These are phyloP conservation scores for Penicillium parvum DNA, from an alignment of 495 filamentous ascomycete species.

Conservation along the genomic window DNA sequence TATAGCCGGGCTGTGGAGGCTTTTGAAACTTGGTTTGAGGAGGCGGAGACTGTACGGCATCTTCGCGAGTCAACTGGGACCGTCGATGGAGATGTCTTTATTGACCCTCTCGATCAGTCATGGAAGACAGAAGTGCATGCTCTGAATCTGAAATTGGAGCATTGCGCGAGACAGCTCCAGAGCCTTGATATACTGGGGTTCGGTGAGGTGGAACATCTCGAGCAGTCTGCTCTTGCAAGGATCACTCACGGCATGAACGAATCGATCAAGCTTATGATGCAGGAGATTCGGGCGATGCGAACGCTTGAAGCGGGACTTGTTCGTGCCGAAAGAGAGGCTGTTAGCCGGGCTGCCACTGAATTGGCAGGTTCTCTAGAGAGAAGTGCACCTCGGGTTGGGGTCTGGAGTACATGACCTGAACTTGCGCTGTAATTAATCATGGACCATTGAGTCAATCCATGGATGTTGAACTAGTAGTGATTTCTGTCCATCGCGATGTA, in stretches of 20 bases:
- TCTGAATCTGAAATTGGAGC: conserved; percentile 36
- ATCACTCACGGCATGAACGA: conserved; percentile 28
- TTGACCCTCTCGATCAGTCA: conserved; percentile 37
- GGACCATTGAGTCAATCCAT: too few relatives aligned
- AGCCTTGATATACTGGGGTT: conserved; percentile 36
- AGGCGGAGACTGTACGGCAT: conserved; percentile 29
- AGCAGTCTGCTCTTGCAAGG: conserved; percentile 34
- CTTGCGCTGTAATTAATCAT: not conserved
- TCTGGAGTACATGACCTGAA: conserved; percentile 23
- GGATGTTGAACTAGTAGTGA: too few relatives aligned
- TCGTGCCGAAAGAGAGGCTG: conserved; percentile 32
- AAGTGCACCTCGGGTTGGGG: conserved; percentile 10
- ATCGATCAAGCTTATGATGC: conserved; percentile 34
- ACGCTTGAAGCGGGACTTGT: conserved; percentile 40
- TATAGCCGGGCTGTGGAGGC: conserved; percentile 29
- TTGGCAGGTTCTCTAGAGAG: conserved; percentile 16
- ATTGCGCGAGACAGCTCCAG: conserved; percentile 35
- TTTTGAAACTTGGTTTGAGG: conserved; percentile 46
- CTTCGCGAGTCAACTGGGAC: conserved; percentile 14
- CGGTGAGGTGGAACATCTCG: conserved; percentile 26
- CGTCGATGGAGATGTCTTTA: conserved; percentile 23
- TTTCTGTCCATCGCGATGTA: too few relatives aligned
- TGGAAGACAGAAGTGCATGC: conserved; percentile 42
- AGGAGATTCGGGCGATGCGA: conserved; percentile 41
- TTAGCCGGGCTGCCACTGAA: conserved; percentile 31